These are phyloP conservation scores for Saccharomycopsis phalli DNA, from an alignment of 1,139 yeast species.

Conservation along the genomic window DNA sequence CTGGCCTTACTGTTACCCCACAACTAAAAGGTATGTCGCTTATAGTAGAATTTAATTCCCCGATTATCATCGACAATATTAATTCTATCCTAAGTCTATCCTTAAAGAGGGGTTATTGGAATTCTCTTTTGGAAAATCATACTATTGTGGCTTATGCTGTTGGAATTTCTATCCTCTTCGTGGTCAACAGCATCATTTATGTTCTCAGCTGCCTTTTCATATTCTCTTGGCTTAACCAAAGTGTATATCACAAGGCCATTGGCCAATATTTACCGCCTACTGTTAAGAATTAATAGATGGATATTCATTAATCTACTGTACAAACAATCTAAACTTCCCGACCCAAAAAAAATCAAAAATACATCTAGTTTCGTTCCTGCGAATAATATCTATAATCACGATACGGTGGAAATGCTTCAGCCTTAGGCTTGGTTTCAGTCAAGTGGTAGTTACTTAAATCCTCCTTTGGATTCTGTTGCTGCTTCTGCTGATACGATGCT, in stretches of 20 bases:
- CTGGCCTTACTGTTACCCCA: constrained; percentile 20
- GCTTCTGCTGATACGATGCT: constrained; percentile 13
- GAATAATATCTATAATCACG: neutral
- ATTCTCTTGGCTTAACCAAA: neutral
- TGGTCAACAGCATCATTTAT: neutral
- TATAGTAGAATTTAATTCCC: constrained; percentile 29
- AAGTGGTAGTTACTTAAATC: constrained; percentile 8
- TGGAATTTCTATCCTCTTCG: constrained; percentile 6
- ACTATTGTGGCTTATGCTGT: constrained; percentile 1
- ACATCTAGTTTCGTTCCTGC: neutral
- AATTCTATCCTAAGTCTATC: constrained; percentile 2
- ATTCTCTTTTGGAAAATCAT: neutral
- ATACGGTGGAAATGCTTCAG: neutral
- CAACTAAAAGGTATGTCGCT: constrained; percentile 26
- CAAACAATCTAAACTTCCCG: neutral
- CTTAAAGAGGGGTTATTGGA: constrained; percentile 1
- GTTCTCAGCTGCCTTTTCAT: neutral
- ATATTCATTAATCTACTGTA: neutral
- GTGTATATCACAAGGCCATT: neutral
- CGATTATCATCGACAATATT: constrained; percentile 20
- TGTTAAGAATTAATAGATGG: neutral
- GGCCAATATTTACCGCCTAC: too few species aligned
- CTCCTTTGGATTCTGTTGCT: constrained; percentile 8
- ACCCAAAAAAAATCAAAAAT: neutral
- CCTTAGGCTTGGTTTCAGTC: neutral